A percentile compares a stretch with the other conserved stretches of the same genome.
Conservation (phyloP, 1,284 basidiomycete genomes). For the Ceratorhiza oryzae-sativae region DNA sequence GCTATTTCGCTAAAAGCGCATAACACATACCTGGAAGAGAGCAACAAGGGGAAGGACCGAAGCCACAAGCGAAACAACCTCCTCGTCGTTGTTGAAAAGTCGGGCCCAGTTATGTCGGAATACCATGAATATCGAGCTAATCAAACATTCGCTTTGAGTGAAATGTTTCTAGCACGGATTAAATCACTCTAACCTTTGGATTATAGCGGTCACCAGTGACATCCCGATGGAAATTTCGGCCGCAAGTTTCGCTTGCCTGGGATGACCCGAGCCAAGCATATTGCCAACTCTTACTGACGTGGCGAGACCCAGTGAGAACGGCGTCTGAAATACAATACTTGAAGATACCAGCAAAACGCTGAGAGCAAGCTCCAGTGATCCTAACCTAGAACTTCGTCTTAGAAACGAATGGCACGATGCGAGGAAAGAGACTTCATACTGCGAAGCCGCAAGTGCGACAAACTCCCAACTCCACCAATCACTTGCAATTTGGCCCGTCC, state of each 20-base stretch:
- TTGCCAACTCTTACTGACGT: conserved; percentile 80
- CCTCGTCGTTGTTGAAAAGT: conserved; percentile 70
- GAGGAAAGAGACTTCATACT: not conserved
- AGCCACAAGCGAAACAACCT: conserved; percentile 68
- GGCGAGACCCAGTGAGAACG: conserved; percentile 58
- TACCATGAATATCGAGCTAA: conserved; percentile 26
- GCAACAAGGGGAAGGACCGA: conserved; percentile 80
- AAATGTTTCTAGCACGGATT: conserved; percentile 37
- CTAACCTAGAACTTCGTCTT: conserved; percentile 53
- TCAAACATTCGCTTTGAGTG: not conserved
- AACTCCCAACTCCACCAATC: conserved; percentile 97
- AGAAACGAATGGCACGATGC: not conserved
- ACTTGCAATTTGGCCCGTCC: conserved; percentile 59
- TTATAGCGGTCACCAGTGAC: conserved; percentile 58
- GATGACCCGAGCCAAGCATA: conserved; percentile 66
- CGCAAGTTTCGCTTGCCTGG: conserved; percentile 62
- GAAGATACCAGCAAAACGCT: conserved; percentile 68
- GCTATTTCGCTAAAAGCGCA: too few relatives aligned
- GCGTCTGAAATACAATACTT: conserved; percentile 71
- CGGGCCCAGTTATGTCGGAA: conserved; percentile 63
- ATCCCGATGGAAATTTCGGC: conserved; percentile 69
- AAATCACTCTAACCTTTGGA: conserved; percentile 54
- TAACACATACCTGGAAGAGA: conserved; percentile 70
- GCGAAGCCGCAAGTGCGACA: conserved; percentile 52
- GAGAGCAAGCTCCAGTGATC: conserved; percentile 69